Evolutionary conservation across 2,329 filamentous ascomycete genomes (phyloP).

Genomic region (Aspergillus fructus): DNA sequence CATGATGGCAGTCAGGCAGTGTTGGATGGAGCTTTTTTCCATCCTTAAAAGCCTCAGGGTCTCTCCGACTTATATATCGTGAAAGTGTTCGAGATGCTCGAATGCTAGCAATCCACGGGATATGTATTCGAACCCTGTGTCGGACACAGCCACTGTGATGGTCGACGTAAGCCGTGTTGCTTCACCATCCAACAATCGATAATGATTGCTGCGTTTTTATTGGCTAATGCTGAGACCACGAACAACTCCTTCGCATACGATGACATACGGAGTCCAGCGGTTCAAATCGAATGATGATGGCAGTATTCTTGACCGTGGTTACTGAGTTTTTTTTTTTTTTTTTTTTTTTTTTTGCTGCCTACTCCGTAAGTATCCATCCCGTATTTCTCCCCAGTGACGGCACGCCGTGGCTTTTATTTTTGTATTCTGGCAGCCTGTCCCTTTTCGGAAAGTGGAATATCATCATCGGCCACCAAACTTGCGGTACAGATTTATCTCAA

Average conservation of each 20-base stretch:
- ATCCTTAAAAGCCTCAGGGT: background rate
- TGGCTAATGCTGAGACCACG: background rate
- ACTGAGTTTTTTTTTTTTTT: background rate
- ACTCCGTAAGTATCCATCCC: background rate
- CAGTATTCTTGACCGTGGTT: background rate
- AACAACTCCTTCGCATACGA: background rate
- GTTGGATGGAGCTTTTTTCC: background rate
- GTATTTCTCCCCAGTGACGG: background rate
- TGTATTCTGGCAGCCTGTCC: no score
- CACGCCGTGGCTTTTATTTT: background rate
- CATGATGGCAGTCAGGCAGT: background rate
- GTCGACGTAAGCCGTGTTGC: background rate
- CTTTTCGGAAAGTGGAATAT: background rate
- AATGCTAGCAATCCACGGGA: background rate
- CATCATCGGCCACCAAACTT: background rate
- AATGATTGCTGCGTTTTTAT: background rate
- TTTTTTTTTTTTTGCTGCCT: background rate
- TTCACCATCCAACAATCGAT: background rate
- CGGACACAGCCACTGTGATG: background rate
- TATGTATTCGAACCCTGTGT: background rate
- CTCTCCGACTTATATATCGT: background rate
- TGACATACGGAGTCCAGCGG: no score
- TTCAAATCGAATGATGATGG: background rate
- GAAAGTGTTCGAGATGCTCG: background rate
- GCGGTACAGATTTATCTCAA: background rate